These are phyloP conservation scores for Cercospora zeae-maydis DNA, from an alignment of 2,329 filamentous ascomycete species.

Conservation along the genomic window DNA sequence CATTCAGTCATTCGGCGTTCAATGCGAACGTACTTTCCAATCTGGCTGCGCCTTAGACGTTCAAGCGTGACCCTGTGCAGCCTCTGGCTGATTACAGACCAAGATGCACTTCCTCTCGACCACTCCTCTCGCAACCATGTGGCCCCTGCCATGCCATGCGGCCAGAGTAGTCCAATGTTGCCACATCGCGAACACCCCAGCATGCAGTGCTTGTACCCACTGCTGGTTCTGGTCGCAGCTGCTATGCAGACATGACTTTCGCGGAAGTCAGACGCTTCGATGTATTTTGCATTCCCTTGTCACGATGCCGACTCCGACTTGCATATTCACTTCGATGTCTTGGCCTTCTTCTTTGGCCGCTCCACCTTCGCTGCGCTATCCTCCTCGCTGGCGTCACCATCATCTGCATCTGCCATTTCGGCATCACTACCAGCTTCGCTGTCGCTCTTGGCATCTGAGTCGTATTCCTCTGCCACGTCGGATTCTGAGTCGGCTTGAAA, in stretches of 20 bases:
- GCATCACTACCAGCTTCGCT: constrained; percentile 63
- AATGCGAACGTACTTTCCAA: not conserved
- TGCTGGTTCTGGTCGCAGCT: not conserved
- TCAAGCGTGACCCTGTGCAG: not conserved
- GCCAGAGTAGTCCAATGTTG: not conserved
- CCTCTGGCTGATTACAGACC: not conserved
- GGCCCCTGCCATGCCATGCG: not conserved
- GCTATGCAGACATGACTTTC: not conserved
- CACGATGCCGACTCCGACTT: not conserved
- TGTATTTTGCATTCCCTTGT: not conserved
- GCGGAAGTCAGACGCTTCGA: not conserved
- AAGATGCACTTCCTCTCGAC: not conserved
- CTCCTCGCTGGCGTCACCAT: constrained; percentile 42
- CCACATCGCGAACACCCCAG: not conserved
- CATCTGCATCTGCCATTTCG: constrained; percentile 58
- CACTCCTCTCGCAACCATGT: not conserved
- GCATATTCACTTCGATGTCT: constrained; percentile 39
- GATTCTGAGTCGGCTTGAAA: constrained; percentile 90
- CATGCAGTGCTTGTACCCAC: not conserved
- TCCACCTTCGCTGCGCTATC: constrained; percentile 54
- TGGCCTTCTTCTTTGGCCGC: constrained; percentile 63
- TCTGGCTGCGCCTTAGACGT: not conserved
- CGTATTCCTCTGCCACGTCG: constrained; percentile 94
- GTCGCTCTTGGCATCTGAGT: constrained; percentile 84
- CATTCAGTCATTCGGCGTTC: not conserved